Base-by-base conservation (phyloP, 2,329 filamentous ascomycete genomes). In the Leptographium wingfieldii region DNA sequence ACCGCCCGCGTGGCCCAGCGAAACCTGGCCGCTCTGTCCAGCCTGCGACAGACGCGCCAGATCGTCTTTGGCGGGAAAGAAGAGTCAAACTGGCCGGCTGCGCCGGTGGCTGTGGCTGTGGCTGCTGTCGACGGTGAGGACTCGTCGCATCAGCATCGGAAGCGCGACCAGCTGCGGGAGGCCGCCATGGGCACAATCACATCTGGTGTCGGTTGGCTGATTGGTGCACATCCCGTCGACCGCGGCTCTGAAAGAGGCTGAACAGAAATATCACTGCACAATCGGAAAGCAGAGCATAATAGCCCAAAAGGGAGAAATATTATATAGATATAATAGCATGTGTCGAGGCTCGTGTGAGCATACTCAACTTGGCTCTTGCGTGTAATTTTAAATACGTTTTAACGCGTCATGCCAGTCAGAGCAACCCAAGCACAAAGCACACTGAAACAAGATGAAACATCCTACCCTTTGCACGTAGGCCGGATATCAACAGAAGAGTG, bases 101-200 rank as follows among this genome's bases (percentile, higher is more conserved):
- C 43, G 43, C 43, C 43, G 7, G 43, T 46, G 19, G 43, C 43
- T n/a, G 43, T n/a, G 48, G 61, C 33, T n/a, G 43, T n/a, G 48
- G 61, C 33, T n/a, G 56, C 56, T 53, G 5, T 46, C 16, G 55
- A 63, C 54, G 56, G 57, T 27, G 38, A 35, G 22, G 56, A 27
- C 64, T 58, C 51, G 10, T 27, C 55, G 29, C 64, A 60, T 55
- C 63, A 73, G 60, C 76, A 81, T 46, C 80, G 88, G 66, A 92
- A 86, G 75, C 79, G 89, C 65, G 89, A 92, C 69, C 85, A 87
- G 70, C 67, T 87, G 49, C 76, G 82, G 63, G 84, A 86, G 62
- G 84, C 79, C 43, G 84, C 85, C 10, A 82, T 85, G 59, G 83
- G 82, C n/a, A 84, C 83, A 1, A 69, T 87, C 55, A 84, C 85